Evolutionary conservation across 495 filamentous ascomycete species (phyloP), one percentile per base, ranked within the genome.

Genomic region (Trichoderma parareesei): DNA sequence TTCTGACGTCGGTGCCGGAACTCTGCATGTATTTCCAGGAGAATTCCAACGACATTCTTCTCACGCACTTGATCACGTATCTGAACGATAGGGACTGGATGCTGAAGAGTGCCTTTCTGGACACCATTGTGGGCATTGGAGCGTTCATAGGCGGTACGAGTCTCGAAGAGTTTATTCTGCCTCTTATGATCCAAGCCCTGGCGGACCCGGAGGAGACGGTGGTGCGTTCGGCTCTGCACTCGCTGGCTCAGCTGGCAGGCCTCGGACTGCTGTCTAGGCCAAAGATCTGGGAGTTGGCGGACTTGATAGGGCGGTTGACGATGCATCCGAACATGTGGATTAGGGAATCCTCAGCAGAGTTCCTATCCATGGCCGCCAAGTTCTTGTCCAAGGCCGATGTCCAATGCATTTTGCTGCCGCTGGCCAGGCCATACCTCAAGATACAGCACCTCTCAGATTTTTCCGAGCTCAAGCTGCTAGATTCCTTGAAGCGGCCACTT

Each of bases 241-340:
- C 93, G 0, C 82, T 99, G 53, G 90, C 91, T n/a, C 86, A 87
- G 64, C 90, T 99, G 80, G 92, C 93, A 48, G 87, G 89, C 66
- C 77, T 98, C 44, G 95, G 95, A 8, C 80, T 98, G 3, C 85
- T 98, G 67, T 91, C 93, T 63, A 82, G 92, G 69, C 85, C 87
- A 9, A 93, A 88, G 33, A 91, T 84, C 6, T 95, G 92, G 87
- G 91, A 97, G 69, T 79, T 97, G 38, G 84, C 96, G 53, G 87
- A 92, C 64, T 84, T 91, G 59, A 85, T 91, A 20, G 87, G 80
- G 8, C 85, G 91, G 16, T 96, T 97, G 69, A 86, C 93, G 55
- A 87, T 95, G 76, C 95, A 99, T 70, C 94, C 95, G 1, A 97
- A 95, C 70, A 77, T 90, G 13, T 98, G 95, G 95, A 93, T 99